Base-by-base conservation (phyloP, 2,329 filamentous ascomycete genomes). In the Colletotrichum liriopes region DNA sequence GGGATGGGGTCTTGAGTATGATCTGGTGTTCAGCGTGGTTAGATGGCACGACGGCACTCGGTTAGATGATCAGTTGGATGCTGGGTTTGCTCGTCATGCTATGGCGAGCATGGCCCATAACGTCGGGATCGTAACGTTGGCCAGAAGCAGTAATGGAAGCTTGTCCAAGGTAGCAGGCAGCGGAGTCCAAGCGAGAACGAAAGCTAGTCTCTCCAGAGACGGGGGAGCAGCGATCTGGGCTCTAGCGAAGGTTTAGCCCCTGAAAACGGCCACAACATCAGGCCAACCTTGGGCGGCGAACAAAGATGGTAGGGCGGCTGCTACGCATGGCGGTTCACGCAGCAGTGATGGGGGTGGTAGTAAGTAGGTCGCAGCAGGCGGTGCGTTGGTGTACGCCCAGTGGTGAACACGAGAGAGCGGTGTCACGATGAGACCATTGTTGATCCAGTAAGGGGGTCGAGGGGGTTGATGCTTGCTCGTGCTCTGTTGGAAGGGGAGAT, bases 181-280 rank as follows among this genome's bases (percentile, higher is more conserved):
- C 23, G 65, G 29, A n/a, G 67, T 67, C 67, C 67, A 61, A 67
- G 68, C 68, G 54, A 72, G 45, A 60, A 72, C 59, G 47, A 65
- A 59, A 56, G 58, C 29, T 32, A 32, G 18, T 2, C 52, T 35
- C 35, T 41, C 66, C 29, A 63, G 39, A 29, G 39, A 49, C 39
- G 35, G 58, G 37, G 26, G 47, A 23, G 39, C 51, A 54, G 51
- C 65, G 64, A 67, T 71, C 64, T n/a, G 32, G 63, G 68, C 51
- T 67, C 49, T 29, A 49, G 49, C 56, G 49, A 69, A 66, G 62
- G 65, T 72, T 72, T 59, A 29, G 52, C 65, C 69, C 65, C 52
- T 64, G 59, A 52, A 47, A 69, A 69, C 58, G 56, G 58, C 52
- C 51, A 51, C 47, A 37, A 67, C 68, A 51, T 51, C 51, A 51